Base-by-base conservation (phyloP, 257 asterid genomes). In the Eucommia ulmoides region DNA sequence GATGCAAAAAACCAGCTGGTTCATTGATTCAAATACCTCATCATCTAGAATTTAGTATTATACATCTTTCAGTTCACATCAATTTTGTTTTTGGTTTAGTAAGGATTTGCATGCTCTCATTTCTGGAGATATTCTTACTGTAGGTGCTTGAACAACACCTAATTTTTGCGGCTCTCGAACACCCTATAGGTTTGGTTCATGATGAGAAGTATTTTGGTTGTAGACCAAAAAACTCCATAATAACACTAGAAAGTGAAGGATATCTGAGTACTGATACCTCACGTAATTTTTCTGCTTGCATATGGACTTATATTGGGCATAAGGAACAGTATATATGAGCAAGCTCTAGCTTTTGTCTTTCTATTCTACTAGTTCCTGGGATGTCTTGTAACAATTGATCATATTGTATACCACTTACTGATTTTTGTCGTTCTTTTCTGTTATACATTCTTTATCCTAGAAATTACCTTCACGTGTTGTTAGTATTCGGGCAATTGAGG, bases 111-210 rank as follows among this genome's bases (percentile, higher is more conserved):
- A 45, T 56, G 19, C 56, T 50, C 51, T 53, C 61, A 55, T 62
- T 47, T 62, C 19, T 51, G 49, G 56, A 59, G 56, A 45, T 17
- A 45, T 70, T 71, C 58, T 50, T 47, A 42, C 54, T 60, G 20
- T 62, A 89, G 97, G 84, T 85, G 61, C 81, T 89, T 57, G 88
- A 85, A 65, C 96, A 89, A 74, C 98, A 89, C 62, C 64, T 89
- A 60, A 65, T 68, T 21, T 87, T 94, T 75, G 94, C 98, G 66
- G 93, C 98, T 69, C 69, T 66, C 53, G 98, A 89, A 72, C 77
- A 70, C 52, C 96, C 94, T 20, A 62, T 89, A 72, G 78, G 84
- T 73, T 64, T 75, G 68, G 53, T 70, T 54, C 65, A 85, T 33
- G 96, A 89, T 25, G 78, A 69, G 74, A 73, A 55, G 64, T 77